Evolutionary conservation across 2,329 filamentous ascomycete species (phyloP).

Genomic region (Elsinoe perseae): DNA sequence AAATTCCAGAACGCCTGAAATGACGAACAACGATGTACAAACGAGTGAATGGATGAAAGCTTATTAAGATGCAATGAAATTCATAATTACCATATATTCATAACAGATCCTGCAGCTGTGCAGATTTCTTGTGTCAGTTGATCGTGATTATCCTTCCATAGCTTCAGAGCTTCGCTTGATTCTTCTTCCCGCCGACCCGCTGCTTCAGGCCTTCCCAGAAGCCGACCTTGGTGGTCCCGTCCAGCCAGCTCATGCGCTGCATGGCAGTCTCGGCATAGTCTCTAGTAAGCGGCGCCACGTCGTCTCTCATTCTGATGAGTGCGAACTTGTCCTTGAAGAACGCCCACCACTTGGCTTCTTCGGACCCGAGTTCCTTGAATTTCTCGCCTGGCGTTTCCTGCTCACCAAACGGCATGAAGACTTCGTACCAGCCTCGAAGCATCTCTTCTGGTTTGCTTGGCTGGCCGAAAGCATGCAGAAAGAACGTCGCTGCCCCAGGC

Average conservation of each 20-base stretch:
- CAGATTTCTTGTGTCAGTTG: not conserved
- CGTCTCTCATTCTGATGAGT: constrained; percentile 9
- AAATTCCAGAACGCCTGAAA: too few relatives aligned
- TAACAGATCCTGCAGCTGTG: not conserved
- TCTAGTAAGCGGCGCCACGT: constrained; percentile 8
- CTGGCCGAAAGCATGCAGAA: constrained; percentile 3
- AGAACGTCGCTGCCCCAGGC: constrained; percentile 4
- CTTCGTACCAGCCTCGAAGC: constrained; percentile 13
- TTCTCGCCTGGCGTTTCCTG: constrained; percentile 8
- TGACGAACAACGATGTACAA: too few relatives aligned
- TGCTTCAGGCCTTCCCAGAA: constrained; percentile 6
- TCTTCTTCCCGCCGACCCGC: not conserved
- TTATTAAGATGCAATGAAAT: too few relatives aligned
- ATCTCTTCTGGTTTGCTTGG: constrained; percentile 6
- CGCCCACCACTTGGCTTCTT: constrained; percentile 11
- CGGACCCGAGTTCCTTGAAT: not conserved
- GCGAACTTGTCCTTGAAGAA: constrained; percentile 14
- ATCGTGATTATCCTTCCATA: not conserved
- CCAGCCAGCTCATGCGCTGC: constrained; percentile 13
- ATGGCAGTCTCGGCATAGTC: constrained; percentile 15
- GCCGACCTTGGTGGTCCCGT: not conserved
- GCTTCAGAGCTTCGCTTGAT: constrained; percentile 3
- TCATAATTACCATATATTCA: not conserved
- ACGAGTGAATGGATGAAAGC: too few relatives aligned
- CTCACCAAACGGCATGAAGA: constrained; percentile 7